phyloP scores from a whole-genome alignment of 2,329 filamentous ascomycete genomes.

The Exophiala bonariae region DNA sequence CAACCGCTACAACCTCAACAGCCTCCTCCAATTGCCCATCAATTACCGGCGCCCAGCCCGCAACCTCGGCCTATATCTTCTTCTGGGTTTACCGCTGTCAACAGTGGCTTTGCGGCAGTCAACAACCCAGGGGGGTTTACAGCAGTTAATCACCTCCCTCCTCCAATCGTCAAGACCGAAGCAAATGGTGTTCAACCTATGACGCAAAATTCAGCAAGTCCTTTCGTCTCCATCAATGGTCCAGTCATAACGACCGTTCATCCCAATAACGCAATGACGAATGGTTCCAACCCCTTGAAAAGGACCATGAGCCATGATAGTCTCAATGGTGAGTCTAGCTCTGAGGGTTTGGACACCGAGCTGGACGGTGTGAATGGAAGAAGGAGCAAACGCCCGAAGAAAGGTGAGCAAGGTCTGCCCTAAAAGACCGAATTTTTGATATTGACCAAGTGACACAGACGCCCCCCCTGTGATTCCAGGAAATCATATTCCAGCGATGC shows the following conservation, averaged over 20 bases:
- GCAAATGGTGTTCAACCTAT: constrained; percentile 55
- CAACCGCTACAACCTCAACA: constrained; percentile 32
- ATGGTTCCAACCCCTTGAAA: constrained; percentile 62
- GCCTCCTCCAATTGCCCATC: constrained; percentile 31
- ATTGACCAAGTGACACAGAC: constrained; percentile 48
- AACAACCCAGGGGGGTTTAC: constrained; percentile 52
- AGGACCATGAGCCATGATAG: constrained; percentile 68
- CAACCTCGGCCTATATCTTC: constrained; percentile 39
- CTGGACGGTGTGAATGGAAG: constrained; percentile 66
- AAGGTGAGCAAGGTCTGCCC: constrained; percentile 57
- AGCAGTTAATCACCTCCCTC: constrained; percentile 39
- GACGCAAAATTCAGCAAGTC: constrained; percentile 52
- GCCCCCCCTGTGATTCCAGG: constrained; percentile 80
- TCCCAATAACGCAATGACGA: constrained; percentile 15
- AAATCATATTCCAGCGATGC: constrained; percentile 90
- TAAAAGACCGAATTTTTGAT: constrained; percentile 30
- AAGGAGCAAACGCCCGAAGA: constrained; percentile 90
- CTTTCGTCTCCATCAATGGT: constrained; percentile 61
- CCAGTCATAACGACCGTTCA: constrained; percentile 20
- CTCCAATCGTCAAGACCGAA: constrained; percentile 49
- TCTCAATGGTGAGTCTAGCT: constrained; percentile 36
- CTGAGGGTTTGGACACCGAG: constrained; percentile 51
- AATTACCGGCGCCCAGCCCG: constrained; percentile 34
- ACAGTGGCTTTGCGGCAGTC: constrained; percentile 62
- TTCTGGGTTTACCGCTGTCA: constrained; percentile 71